Evolutionary conservation across 257 asterid species (phyloP).

Genomic region (Nicotiana knightiana): DNA sequence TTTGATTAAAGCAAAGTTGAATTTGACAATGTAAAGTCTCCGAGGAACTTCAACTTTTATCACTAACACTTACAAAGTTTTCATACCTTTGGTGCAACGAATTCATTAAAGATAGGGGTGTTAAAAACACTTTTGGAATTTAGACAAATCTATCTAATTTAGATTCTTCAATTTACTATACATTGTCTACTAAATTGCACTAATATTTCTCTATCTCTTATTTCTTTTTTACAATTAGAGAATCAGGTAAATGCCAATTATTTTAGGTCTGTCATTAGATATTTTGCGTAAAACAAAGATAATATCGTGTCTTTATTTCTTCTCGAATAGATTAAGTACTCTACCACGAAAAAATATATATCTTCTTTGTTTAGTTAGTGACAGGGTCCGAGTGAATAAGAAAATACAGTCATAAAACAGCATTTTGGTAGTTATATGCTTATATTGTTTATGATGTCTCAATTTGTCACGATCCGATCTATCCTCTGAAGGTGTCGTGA

Average conservation of each 20-base stretch:
- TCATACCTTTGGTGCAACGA: not conserved
- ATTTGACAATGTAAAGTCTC: too few relatives aligned
- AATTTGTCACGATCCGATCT: not conserved
- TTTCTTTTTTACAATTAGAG: not conserved
- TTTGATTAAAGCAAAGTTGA: too few relatives aligned
- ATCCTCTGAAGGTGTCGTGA: too few relatives aligned
- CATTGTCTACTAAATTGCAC: not conserved
- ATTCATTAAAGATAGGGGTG: too few relatives aligned
- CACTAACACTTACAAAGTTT: too few relatives aligned
- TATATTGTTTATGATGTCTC: not conserved
- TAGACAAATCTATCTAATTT: slow-evolving; percentile 20
- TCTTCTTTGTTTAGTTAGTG: too few relatives aligned
- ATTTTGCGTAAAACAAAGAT: not conserved
- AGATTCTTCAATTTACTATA: not conserved
- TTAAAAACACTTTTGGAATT: not conserved
- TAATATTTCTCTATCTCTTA: not conserved
- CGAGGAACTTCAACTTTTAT: too few relatives aligned
- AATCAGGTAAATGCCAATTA: not conserved
- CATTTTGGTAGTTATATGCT: not conserved
- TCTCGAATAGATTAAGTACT: too few relatives aligned
- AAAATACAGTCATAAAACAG: too few relatives aligned
- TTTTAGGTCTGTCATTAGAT: not conserved
- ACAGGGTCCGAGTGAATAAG: too few relatives aligned
- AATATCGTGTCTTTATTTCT: too few relatives aligned
- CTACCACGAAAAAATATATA: too few relatives aligned